A percentile compares a stretch with the other conserved stretches of the same genome.
These are phyloP conservation scores for Tolypocladium endophyticum DNA, from an alignment of 2,329 filamentous ascomycete genomes.

Conservation along the genomic window DNA sequence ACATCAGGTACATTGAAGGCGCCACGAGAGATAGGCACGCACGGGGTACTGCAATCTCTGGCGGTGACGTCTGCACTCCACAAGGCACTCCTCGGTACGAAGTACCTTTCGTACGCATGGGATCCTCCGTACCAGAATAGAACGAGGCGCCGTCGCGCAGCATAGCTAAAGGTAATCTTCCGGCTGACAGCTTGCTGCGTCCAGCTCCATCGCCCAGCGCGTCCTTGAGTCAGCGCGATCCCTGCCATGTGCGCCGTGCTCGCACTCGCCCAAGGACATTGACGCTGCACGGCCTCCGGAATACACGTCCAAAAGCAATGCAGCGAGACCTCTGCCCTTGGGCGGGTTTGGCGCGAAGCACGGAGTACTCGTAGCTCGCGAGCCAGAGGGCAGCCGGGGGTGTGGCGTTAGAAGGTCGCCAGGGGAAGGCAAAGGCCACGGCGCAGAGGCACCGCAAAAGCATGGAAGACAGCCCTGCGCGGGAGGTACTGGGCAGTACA, in stretches of 20 bases:
- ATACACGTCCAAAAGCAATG: background rate
- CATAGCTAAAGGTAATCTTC: background rate
- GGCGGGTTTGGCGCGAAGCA: background rate
- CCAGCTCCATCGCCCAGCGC: background rate
- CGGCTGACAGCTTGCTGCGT: background rate
- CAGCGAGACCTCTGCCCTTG: background rate
- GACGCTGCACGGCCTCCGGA: background rate
- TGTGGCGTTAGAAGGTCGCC: background rate
- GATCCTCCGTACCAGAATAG: background rate
- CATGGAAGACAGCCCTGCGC: background rate
- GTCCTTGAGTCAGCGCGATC: background rate
- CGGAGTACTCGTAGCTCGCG: background rate
- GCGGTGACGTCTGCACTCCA: background rate
- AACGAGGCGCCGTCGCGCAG: background rate
- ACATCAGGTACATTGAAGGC: background rate
- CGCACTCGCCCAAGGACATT: background rate
- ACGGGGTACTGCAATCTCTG: slow-evolving; percentile 1
- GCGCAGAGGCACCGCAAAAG: background rate
- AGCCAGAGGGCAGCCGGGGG: background rate
- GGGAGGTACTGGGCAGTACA: background rate
- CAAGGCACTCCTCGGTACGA: background rate
- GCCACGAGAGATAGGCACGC: background rate
- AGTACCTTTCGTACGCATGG: background rate
- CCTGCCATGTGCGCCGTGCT: background rate
- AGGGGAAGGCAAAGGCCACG: background rate